Conservation (phyloP, 2,329 filamentous ascomycete genomes). For the Thelonectria olida region DNA sequence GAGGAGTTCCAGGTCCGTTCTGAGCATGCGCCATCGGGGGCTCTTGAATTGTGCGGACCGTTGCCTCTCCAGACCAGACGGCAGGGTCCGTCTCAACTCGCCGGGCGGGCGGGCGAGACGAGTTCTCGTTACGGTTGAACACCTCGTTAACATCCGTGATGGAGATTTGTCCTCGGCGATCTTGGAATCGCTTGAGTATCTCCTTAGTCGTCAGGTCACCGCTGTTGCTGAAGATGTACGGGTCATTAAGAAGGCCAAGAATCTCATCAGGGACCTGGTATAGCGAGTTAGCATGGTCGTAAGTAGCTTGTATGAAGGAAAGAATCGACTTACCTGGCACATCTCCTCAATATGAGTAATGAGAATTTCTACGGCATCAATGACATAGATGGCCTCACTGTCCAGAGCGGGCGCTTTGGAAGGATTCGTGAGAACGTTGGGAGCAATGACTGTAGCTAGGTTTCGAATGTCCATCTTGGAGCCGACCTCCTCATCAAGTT, state of each 20-base stretch:
- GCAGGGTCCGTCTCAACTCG: slow-evolving; percentile 89
- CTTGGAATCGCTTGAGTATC: slow-evolving; percentile 91
- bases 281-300: slow-evolving; percentile 34
- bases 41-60: slow-evolving; percentile 80
- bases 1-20: slow-evolving; percentile 57
- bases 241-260: slow-evolving; percentile 85
- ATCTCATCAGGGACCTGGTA: slow-evolving; percentile 94
- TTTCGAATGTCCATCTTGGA: slow-evolving; percentile 99
- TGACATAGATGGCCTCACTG: slow-evolving; percentile 89
- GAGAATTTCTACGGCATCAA: slow-evolving; percentile 89
- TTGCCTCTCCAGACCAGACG: slow-evolving; percentile 84
- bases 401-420: slow-evolving; percentile 75
- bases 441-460: slow-evolving; percentile 94
- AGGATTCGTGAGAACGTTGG: slow-evolving; percentile 86
- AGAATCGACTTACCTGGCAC: slow-evolving; percentile 78
- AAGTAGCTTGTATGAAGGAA: background rate
- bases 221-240: slow-evolving; percentile 79
- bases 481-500: slow-evolving; percentile 94
- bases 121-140: slow-evolving; percentile 66
- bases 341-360: slow-evolving; percentile 96
- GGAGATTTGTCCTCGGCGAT: slow-evolving; percentile 71
- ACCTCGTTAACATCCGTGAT: slow-evolving; percentile 67
- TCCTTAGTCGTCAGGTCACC: slow-evolving; percentile 96
- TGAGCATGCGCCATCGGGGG: slow-evolving; percentile 54
- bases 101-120: slow-evolving; percentile 62